A percentile compares a stretch with the other conserved stretches of the same genome.
Evolutionary conservation across 2,329 filamentous ascomycete species (phyloP).

Genomic region (Cladobotryum mycophilum): DNA sequence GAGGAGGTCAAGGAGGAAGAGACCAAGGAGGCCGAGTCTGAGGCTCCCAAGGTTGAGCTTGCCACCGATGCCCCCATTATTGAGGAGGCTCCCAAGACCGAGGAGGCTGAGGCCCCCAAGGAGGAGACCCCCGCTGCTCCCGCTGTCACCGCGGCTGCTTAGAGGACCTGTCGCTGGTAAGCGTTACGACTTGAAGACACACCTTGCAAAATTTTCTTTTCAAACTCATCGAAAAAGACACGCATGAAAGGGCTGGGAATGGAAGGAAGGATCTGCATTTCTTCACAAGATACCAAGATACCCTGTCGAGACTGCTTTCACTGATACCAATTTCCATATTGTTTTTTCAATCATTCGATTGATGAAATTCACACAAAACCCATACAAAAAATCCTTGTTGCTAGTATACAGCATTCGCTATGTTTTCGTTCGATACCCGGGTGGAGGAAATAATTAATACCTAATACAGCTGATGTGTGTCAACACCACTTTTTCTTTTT

Average conservation of each 20-base stretch:
- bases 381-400: slow-evolving; percentile 19
- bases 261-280: slow-evolving; percentile 50
- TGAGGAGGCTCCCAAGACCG: slow-evolving; percentile 19
- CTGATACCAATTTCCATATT: slow-evolving; percentile 36
- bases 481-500: slow-evolving; percentile 9
- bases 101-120: slow-evolving; percentile 32
- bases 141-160: slow-evolving; percentile 47
- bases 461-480: slow-evolving; percentile 37
- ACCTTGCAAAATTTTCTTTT: slow-evolving; percentile 16
- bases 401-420: slow-evolving; percentile 23
- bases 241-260: slow-evolving; percentile 39
- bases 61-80: neutral
- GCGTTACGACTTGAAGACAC: slow-evolving; percentile 20
- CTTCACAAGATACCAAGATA: slow-evolving; percentile 46
- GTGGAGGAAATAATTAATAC: slow-evolving; percentile 36
- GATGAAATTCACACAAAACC: slow-evolving; percentile 14
- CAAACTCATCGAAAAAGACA: slow-evolving; percentile 24
- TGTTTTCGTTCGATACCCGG: slow-evolving; percentile 35
- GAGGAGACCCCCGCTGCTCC: slow-evolving; percentile 36
- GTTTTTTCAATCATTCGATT: slow-evolving; percentile 19
- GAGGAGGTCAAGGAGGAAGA: slow-evolving; percentile 30
- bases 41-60: slow-evolving; percentile 30
- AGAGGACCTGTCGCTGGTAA: slow-evolving; percentile 27
- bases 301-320: slow-evolving; percentile 47
- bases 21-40: slow-evolving; percentile 24